Evolutionary conservation across 2,329 filamentous ascomycete genomes (phyloP).

Genomic region (Monascus ruber): DNA sequence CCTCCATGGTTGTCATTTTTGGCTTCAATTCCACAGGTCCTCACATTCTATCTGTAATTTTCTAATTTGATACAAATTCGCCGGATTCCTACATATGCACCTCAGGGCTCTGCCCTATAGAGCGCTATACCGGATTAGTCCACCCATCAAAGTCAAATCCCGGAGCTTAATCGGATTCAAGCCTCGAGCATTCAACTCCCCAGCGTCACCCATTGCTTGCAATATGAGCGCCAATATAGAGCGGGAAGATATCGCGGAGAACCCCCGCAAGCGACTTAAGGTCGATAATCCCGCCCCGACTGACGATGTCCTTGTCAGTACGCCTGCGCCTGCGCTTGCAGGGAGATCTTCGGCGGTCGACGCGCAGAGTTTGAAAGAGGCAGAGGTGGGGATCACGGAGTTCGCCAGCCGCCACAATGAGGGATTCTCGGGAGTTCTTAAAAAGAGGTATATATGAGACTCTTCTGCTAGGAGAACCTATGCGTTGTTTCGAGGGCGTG

Average conservation of each 20-base stretch:
- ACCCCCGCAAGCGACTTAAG: conserved; percentile 12
- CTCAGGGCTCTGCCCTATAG: neutral
- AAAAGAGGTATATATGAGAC: conserved; percentile 44
- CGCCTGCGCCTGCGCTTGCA: conserved; percentile 6
- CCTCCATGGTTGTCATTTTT: too few relatives aligned
- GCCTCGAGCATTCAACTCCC: neutral
- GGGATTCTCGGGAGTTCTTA: conserved; percentile 54
- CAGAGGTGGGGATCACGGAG: conserved; percentile 50
- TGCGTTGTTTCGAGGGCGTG: neutral
- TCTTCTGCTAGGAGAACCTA: neutral
- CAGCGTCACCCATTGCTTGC: neutral
- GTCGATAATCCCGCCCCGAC: conserved; percentile 9
- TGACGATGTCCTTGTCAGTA: conserved; percentile 7
- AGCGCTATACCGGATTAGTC: neutral
- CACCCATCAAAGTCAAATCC: neutral
- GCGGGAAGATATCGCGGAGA: conserved; percentile 5
- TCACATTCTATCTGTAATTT: too few relatives aligned
- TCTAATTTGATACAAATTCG: neutral
- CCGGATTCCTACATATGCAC: neutral
- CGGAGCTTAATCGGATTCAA: neutral
- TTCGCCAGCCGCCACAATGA: conserved; percentile 47
- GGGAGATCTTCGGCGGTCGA: conserved; percentile 10
- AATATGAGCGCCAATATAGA: conserved; percentile 1
- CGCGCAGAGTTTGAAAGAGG: conserved; percentile 28
- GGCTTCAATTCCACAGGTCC: too few relatives aligned